Conservation (phyloP, 2,329 filamentous ascomycete genomes). For the Sclerotinia sclerotiorum region DNA sequence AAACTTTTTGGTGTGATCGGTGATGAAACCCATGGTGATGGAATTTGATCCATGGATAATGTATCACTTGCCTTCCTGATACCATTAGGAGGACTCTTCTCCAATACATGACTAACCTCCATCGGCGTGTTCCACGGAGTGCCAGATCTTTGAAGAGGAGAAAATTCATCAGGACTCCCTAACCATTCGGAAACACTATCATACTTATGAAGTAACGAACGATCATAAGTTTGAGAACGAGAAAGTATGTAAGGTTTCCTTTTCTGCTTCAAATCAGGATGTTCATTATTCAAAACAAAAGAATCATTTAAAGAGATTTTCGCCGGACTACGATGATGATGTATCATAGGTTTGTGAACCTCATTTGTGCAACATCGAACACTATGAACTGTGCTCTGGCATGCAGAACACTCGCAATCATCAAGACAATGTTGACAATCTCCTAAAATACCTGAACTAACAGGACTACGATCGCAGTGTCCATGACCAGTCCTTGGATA, state of each 20-base stretch:
- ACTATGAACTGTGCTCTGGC: constrained; percentile 33
- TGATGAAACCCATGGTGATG: background rate
- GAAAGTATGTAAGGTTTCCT: background rate
- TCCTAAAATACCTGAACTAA: constrained; percentile 31
- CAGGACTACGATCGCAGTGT: constrained; percentile 29
- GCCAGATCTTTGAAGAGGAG: background rate
- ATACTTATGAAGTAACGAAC: background rate
- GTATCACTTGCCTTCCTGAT: too few relatives aligned
- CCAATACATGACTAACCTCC: background rate
- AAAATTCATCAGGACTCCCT: background rate
- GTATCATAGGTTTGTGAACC: constrained; percentile 30
- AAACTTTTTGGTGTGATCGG: background rate
- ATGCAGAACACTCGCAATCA: constrained; percentile 35
- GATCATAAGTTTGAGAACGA: constrained; percentile 6
- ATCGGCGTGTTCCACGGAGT: background rate
- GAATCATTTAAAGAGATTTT: background rate
- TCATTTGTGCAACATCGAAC: constrained; percentile 35
- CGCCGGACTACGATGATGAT: constrained; percentile 27
- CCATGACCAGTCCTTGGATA: constrained; percentile 36
- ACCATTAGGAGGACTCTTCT: background rate
- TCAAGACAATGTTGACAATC: constrained; percentile 38
- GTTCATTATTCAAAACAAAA: background rate
- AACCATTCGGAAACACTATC: constrained; percentile 14
- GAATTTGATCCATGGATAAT: background rate
- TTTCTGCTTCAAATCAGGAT: background rate